phyloP scores from a whole-genome alignment of 2,329 filamentous ascomycete genomes.

The Pestalotiopsis sp. region DNA sequence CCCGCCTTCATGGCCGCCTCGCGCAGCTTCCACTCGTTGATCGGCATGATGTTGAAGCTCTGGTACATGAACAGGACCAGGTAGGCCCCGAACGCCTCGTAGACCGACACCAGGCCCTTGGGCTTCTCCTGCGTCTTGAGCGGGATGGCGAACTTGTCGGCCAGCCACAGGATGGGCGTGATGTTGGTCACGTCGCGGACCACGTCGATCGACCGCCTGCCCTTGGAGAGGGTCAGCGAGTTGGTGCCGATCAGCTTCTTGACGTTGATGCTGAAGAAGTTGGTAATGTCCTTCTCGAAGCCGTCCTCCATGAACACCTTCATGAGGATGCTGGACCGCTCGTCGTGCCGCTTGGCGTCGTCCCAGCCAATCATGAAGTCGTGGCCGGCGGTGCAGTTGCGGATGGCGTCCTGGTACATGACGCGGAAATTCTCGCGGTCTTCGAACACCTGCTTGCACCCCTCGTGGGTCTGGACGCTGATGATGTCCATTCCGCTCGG shows the following conservation, averaged over 20 bases:
- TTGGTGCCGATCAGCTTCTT: constrained; percentile 67
- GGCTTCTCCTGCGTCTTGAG: constrained; percentile 65
- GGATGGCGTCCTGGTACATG: constrained; percentile 46
- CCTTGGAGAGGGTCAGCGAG: constrained; percentile 51
- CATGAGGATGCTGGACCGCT: constrained; percentile 30
- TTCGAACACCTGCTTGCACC: constrained; percentile 50
- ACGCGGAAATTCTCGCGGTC: constrained; percentile 50
- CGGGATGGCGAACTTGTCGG: constrained; percentile 66
- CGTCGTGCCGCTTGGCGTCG: constrained; percentile 41
- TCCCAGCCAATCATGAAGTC: constrained; percentile 51
- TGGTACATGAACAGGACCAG: constrained; percentile 52
- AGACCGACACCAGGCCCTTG: constrained; percentile 52
- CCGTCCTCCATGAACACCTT: constrained; percentile 66
- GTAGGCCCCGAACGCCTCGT: constrained; percentile 48
- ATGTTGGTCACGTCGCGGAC: constrained; percentile 72
- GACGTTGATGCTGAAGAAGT: constrained; percentile 67
- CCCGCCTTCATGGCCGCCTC: constrained; percentile 44
- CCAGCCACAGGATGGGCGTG: constrained; percentile 64
- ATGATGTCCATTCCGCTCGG: constrained; percentile 42
- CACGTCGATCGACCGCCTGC: constrained; percentile 70
- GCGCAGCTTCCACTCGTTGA: constrained; percentile 43
- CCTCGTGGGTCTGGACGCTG: constrained; percentile 51
- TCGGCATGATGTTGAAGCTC: constrained; percentile 55
- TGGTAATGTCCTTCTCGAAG: constrained; percentile 55
- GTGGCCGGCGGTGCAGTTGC: constrained; percentile 44